Percentiles rank a stretch among this genome's conserved stretches.
Conservation (phyloP, 108 stramenopile genomes). For the Cyclotella cryptica region DNA sequence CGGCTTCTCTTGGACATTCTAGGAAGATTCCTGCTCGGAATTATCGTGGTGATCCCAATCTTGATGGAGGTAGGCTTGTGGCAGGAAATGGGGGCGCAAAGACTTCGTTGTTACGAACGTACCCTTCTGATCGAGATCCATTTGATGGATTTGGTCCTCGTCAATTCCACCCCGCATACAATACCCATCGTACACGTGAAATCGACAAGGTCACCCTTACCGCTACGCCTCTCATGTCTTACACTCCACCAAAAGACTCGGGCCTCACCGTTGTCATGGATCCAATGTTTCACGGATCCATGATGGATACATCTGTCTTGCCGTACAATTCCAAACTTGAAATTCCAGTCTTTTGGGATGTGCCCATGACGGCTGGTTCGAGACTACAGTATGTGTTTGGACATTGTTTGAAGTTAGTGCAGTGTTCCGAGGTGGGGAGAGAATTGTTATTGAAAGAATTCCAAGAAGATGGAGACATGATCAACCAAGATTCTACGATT, state of each 20-base stretch:
- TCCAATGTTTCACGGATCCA: constrained; percentile 31
- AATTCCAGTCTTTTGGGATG: constrained; percentile 42
- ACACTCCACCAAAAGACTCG: constrained; percentile 10
- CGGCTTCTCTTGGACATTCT: neutral
- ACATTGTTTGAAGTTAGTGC: constrained; percentile 39
- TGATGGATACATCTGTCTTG: constrained; percentile 33
- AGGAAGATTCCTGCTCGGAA: neutral
- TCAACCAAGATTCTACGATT: neutral
- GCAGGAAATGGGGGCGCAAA: neutral
- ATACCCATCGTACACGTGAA: neutral
- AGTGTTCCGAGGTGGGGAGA: constrained; percentile 23
- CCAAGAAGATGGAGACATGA: neutral
- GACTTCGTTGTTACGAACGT: neutral
- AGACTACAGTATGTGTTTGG: constrained; percentile 28
- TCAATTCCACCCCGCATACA: constrained; percentile 31
- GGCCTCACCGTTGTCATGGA: constrained; percentile 12
- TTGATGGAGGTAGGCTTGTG: neutral
- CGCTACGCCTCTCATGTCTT: constrained; percentile 32
- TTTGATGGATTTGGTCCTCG: constrained; percentile 33
- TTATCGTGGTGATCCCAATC: neutral
- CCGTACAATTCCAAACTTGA: constrained; percentile 31
- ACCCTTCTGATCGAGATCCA: constrained; percentile 9
- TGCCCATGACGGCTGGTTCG: constrained; percentile 13
- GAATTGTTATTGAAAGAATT: constrained; percentile 14
- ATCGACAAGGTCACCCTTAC: constrained; percentile 2